Percentiles rank a stretch among this genome's conserved stretches.
phyloP scores from a whole-genome alignment of 2,329 filamentous ascomycete genomes.

The Pseudocercospora fijiensis region DNA sequence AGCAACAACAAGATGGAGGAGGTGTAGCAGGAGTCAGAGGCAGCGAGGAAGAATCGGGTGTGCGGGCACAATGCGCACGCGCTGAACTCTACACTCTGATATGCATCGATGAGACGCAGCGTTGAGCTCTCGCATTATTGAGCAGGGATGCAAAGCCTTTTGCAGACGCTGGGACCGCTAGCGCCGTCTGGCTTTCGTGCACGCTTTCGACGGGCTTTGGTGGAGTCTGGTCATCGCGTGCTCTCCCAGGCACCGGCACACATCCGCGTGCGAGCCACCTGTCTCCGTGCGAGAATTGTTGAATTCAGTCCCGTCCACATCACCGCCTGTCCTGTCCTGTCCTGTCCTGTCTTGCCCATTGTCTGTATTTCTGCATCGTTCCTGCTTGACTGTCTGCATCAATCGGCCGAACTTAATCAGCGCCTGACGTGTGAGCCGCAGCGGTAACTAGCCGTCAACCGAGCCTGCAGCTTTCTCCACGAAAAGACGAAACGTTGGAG shows the following conservation, averaged over 20 bases:
- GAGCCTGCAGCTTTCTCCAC: slow-evolving; percentile 2
- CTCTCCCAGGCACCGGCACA: not conserved
- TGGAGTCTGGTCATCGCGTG: not conserved
- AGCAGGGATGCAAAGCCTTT: not conserved
- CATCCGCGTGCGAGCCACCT: not conserved
- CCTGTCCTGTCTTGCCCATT: not conserved
- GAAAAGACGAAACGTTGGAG: slow-evolving; percentile 5
- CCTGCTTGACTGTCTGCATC: not conserved
- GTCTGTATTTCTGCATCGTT: not conserved
- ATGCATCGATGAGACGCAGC: not conserved
- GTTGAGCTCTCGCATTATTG: slow-evolving; percentile 1
- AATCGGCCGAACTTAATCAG: not conserved
- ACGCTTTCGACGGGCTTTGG: not conserved
- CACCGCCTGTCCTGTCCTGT: not conserved
- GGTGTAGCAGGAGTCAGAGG: not conserved
- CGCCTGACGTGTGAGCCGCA: slow-evolving; percentile 1
- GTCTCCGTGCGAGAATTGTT: not conserved
- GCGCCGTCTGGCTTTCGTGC: not conserved
- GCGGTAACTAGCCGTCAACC: not conserved
- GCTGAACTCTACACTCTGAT: slow-evolving; percentile 1
- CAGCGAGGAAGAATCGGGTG: not conserved
- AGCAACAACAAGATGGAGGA: not conserved
- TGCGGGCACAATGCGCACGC: not conserved
- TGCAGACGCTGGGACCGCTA: slow-evolving; percentile 4
- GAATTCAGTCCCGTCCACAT: not conserved